phyloP scores from a whole-genome alignment of 2,329 filamentous ascomycete genomes.

The Shiraia bambusicola region DNA sequence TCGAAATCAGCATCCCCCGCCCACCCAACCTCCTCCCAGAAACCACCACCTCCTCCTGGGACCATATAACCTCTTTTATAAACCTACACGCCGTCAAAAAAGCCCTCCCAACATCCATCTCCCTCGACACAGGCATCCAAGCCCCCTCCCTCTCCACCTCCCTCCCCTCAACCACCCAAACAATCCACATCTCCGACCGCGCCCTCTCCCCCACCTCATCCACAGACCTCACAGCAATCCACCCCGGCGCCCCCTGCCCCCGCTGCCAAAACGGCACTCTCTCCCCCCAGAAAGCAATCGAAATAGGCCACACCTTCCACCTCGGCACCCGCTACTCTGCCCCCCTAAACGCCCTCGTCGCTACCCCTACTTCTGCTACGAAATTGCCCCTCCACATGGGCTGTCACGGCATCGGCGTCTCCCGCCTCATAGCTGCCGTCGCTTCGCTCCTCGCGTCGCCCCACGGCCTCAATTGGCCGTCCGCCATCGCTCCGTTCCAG shows the following conservation, averaged over 20 bases:
- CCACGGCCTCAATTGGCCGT: conserved; percentile 79
- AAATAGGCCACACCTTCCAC: conserved; percentile 93
- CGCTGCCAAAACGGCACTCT: conserved; percentile 66
- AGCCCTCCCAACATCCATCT: conserved; percentile 52
- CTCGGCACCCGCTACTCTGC: conserved; percentile 85
- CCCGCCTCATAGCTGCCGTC: conserved; percentile 82
- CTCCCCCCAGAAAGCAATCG: conserved; percentile 71
- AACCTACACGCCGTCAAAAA: conserved; percentile 68
- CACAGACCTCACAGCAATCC: conserved; percentile 63
- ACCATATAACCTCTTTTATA: conserved; percentile 40
- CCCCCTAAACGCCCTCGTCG: conserved; percentile 67
- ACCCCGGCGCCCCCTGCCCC: conserved; percentile 71
- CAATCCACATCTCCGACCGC: conserved; percentile 23
- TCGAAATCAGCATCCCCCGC: conserved; percentile 56
- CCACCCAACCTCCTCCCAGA: not conserved
- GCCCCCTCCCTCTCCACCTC: conserved; percentile 19
- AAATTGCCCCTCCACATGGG: conserved; percentile 79
- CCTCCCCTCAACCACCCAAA: conserved; percentile 19
- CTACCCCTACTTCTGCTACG: conserved; percentile 42
- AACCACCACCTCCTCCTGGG: conserved; percentile 12
- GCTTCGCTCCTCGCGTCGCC: conserved; percentile 73
- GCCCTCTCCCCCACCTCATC: conserved; percentile 10
- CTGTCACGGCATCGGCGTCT: conserved; percentile 93
- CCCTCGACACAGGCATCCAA: conserved; percentile 71
- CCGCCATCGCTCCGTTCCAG: conserved; percentile 81